Evolutionary conservation across 1,284 basidiomycete species (phyloP), one percentile per base, ranked within the genome.

Genomic region (Mycena sp.): DNA sequence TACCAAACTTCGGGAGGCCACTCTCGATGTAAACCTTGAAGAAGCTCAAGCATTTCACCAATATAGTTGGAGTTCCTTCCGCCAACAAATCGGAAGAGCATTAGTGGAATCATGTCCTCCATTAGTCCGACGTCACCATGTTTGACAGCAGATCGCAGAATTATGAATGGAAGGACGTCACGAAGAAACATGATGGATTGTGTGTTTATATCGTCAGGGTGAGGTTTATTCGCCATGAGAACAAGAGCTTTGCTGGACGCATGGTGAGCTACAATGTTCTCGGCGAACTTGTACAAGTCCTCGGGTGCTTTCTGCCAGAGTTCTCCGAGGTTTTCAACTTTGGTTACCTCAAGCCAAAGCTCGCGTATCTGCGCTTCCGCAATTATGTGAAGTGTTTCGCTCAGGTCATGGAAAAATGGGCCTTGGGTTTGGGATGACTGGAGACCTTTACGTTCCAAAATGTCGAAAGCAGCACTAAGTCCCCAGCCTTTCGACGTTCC

Each of bases 111-210:
- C 37, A 75, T 44, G 16, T 70, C 71, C 59, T 80, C 74, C 72
- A 80, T 77, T 0, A 70, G 17, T 0, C 78, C 78, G 14, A 81
- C 74, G 69, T 82, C 78, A 1, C 80, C 79, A 17, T 37, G 25
- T 26, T 61, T 61, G 7, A 81, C 77, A 0, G 78, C 78, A 4
- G 74, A 51, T n/a, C 69, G 51, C 0, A 81, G 69, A 3, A 72
- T 67, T 46, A 81, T 60, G 58, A 77, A 81, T 3, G 69, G 64
- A 0, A 81, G 70, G 2, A 77, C 59, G 65, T 81, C 78, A 1
- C 69, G 64, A 53, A 76, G 74, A 64, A 74, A 78, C 73, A 76
- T 74, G 1, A 75, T 67, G 0, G 69, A 48, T 43, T 77, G 71
- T 1, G 45, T 29, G 1, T 67, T 38, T 1, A 71, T n/a, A 17